These are phyloP conservation scores for Rhodomyrtus tomentosa DNA, from an alignment of 345 rosid species.

Conservation along the genomic window DNA sequence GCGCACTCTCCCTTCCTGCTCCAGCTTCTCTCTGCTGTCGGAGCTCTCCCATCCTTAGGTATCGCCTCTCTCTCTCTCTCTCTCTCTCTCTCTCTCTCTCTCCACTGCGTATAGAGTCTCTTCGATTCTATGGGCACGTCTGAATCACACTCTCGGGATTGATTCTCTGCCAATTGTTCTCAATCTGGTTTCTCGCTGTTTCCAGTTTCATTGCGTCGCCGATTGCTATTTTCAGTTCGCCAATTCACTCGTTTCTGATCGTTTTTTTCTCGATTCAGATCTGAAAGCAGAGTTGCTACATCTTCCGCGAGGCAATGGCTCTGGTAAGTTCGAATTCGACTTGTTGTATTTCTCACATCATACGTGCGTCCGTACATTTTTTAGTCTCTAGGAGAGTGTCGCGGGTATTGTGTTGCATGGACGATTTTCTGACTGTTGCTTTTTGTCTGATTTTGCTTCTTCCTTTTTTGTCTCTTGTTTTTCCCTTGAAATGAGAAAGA, in stretches of 20 bases:
- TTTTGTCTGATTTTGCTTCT: not conserved
- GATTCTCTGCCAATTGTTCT: not conserved
- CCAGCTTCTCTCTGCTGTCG: not conserved
- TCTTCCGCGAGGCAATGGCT: constrained; percentile 49
- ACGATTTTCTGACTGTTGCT: not conserved
- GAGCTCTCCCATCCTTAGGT: not conserved
- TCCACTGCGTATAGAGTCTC: not conserved
- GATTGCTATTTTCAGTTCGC: not conserved
- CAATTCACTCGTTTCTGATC: not conserved
- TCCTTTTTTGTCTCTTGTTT: not conserved
- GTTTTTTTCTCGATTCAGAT: constrained; percentile 28
- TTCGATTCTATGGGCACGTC: not conserved
- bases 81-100: too few relatives aligned
- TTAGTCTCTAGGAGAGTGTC: not conserved
- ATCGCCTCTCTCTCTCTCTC: not conserved
- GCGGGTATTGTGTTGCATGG: not conserved
- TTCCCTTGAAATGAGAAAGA: not conserved
- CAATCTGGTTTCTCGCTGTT: not conserved
- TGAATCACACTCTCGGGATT: not conserved
- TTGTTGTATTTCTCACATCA: not conserved
- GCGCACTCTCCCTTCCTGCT: not conserved
- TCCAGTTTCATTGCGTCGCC: not conserved
- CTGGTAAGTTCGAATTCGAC: constrained; percentile 35
- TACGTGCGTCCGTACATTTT: not conserved
- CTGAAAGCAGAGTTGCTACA: constrained; percentile 23